Conservation (phyloP, 2,329 filamentous ascomycete species). For the Mycosphaerelloides madeirae region DNA sequence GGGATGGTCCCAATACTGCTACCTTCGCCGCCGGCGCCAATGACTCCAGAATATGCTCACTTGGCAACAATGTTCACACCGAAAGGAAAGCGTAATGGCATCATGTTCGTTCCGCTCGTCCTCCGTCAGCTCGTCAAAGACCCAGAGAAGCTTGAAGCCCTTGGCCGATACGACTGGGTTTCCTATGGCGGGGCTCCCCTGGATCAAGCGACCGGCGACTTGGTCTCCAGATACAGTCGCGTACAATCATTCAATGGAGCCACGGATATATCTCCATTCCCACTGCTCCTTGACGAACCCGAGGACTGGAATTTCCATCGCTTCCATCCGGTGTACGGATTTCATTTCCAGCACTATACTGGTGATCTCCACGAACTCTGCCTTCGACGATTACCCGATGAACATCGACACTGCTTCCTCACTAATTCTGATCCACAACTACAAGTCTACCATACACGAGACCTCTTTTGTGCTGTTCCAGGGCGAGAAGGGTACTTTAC, state of each 20-base stretch:
- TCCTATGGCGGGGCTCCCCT: slow-evolving; percentile 12
- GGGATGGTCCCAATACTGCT: slow-evolving; percentile 8
- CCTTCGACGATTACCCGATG: slow-evolving; percentile 3
- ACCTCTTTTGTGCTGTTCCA: slow-evolving; percentile 11
- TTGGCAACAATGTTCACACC: slow-evolving; percentile 11
- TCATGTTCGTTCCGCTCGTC: slow-evolving; percentile 7
- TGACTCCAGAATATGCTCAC: slow-evolving; percentile 20
- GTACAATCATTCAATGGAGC: slow-evolving; percentile 12
- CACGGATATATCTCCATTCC: slow-evolving; percentile 12
- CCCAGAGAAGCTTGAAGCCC: neutral
- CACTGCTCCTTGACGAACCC: slow-evolving; percentile 8
- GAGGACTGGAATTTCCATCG: slow-evolving; percentile 15
- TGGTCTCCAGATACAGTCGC: slow-evolving; percentile 8
- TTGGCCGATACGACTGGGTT: slow-evolving; percentile 8
- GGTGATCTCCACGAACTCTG: slow-evolving; percentile 15
- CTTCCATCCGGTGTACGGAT: slow-evolving; percentile 6
- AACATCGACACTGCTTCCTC: slow-evolving; percentile 9
- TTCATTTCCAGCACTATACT: slow-evolving; percentile 9
- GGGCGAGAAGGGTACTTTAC: slow-evolving; percentile 8
- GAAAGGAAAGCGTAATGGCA: slow-evolving; percentile 1
- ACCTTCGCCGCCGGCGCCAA: slow-evolving; percentile 10
- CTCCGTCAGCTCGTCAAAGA: slow-evolving; percentile 7
- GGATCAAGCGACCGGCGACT: slow-evolving; percentile 11
- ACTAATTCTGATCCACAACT: slow-evolving; percentile 1
- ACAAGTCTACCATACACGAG: slow-evolving; percentile 11